phyloP scores from a whole-genome alignment of 2,329 filamentous ascomycete genomes.

The Nannizzia gypsea region DNA sequence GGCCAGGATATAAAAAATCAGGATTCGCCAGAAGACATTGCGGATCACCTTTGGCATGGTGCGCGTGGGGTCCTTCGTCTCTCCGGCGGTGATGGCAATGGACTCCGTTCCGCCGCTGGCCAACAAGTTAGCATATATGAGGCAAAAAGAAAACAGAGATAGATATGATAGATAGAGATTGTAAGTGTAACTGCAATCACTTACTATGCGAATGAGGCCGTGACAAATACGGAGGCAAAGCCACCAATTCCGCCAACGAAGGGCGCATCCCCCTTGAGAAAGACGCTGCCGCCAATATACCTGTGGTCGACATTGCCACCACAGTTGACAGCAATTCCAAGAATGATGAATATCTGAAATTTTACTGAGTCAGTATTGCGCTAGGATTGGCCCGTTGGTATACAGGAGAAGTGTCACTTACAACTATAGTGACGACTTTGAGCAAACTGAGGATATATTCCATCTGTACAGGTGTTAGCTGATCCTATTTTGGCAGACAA shows the following conservation, averaged over 20 bases:
- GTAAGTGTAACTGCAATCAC: conserved; percentile 7
- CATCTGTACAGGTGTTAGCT: conserved; percentile 17
- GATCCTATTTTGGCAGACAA: neutral
- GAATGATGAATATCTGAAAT: conserved; percentile 47
- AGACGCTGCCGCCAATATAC: conserved; percentile 50
- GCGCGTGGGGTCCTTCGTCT: conserved; percentile 51
- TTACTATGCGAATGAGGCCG: conserved; percentile 49
- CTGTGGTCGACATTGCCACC: conserved; percentile 43
- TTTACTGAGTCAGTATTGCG: conserved; percentile 7
- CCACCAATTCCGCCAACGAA: conserved; percentile 55
- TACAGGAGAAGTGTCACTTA: conserved; percentile 17
- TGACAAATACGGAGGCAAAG: conserved; percentile 54
- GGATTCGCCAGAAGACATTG: conserved; percentile 54
- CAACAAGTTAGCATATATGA: neutral
- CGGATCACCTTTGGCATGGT: conserved; percentile 52
- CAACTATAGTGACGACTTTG: conserved; percentile 32
- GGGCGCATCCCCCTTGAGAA: conserved; percentile 48
- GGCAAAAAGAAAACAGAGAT: conserved; percentile 10
- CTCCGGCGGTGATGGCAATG: conserved; percentile 55
- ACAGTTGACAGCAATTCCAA: conserved; percentile 49
- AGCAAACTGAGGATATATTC: conserved; percentile 34
- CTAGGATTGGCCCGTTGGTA: conserved; percentile 14
- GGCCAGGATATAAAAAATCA: conserved; percentile 44
- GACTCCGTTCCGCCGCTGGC: conserved; percentile 48
- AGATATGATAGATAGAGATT: neutral